Percentiles rank a stretch among this genome's conserved stretches.
Evolutionary conservation across 352 stramenopile species (phyloP).

Genomic region (Peronospora belbahrii): DNA sequence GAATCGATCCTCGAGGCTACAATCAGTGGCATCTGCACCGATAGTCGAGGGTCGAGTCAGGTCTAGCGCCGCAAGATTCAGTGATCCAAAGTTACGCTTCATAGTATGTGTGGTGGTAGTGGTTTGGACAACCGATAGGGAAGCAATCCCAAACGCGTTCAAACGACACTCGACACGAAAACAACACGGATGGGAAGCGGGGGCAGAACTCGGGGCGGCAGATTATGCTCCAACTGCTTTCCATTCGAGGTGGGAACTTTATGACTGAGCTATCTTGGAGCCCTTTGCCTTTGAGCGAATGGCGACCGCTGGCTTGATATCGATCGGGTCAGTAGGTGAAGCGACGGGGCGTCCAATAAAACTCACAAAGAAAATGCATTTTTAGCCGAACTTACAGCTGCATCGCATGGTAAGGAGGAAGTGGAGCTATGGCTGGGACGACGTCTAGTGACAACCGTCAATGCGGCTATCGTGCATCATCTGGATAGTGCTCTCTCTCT

Average conservation of each 20-base stretch:
- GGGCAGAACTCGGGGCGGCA: constrained; percentile 4
- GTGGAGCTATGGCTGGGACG: not conserved
- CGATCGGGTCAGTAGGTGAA: constrained; percentile 13
- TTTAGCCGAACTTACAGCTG: constrained; percentile 4
- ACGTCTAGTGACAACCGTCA: too few species aligned
- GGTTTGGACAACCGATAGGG: too few species aligned
- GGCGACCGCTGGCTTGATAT: constrained; percentile 17
- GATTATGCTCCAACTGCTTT: constrained; percentile 15
- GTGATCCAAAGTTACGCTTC: constrained; percentile 48
- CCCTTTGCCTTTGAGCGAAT: constrained; percentile 3
- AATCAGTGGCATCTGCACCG: constrained; percentile 9
- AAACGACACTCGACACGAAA: constrained; percentile 11
- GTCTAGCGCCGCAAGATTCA: constrained; percentile 44
- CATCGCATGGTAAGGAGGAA: constrained; percentile 10
- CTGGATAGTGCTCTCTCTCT: not conserved
- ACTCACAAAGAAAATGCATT: constrained; percentile 17
- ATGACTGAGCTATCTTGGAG: constrained; percentile 13
- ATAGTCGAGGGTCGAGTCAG: constrained; percentile 14
- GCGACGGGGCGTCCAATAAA: constrained; percentile 12
- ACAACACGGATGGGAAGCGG: constrained; percentile 3
- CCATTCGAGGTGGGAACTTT: constrained; percentile 30
- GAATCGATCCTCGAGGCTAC: constrained; percentile 22
- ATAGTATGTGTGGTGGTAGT: constrained; percentile 14
- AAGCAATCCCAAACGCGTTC: constrained; percentile 20
- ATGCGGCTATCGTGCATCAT: too few species aligned